Percentiles rank a stretch among this genome's conserved stretches.
Evolutionary conservation across 2,329 filamentous ascomycete genomes (phyloP).

Genomic region (Neospermospora avenae): DNA sequence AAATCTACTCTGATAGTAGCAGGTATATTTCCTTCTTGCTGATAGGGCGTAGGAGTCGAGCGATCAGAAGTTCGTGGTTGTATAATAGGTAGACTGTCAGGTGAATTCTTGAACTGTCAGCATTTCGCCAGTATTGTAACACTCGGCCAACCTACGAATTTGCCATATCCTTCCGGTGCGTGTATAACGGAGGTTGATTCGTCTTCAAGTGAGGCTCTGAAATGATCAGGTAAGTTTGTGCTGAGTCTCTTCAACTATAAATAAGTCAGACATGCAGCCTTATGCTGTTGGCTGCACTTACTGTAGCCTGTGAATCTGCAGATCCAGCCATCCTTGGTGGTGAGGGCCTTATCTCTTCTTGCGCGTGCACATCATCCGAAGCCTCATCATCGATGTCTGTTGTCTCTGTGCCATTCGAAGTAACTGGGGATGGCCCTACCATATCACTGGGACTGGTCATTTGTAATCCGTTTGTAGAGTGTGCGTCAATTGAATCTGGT

Average conservation of each 20-base stretch:
- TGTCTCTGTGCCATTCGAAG: slow-evolving; percentile 77
- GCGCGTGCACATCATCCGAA: slow-evolving; percentile 54
- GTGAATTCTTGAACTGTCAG: slow-evolving; percentile 20
- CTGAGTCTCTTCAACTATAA: slow-evolving; percentile 33
- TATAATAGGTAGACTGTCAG: slow-evolving; percentile 22
- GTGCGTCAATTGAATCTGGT: slow-evolving; percentile 44
- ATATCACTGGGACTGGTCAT: slow-evolving; percentile 65
- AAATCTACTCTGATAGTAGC: slow-evolving; percentile 21
- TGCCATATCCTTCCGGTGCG: slow-evolving; percentile 76
- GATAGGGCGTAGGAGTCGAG: slow-evolving; percentile 34
- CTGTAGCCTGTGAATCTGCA: slow-evolving; percentile 25
- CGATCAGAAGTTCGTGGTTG: slow-evolving; percentile 24
- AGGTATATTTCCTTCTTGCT: slow-evolving; percentile 17
- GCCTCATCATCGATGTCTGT: slow-evolving; percentile 82
- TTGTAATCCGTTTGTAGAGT: slow-evolving; percentile 34
- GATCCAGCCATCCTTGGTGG: slow-evolving; percentile 36
- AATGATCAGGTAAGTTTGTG: slow-evolving; percentile 54
- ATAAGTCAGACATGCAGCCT: slow-evolving; percentile 19
- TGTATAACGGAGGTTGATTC: slow-evolving; percentile 89
- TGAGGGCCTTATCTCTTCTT: slow-evolving; percentile 31
- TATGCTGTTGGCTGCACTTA: slow-evolving; percentile 21
- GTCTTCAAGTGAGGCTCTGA: slow-evolving; percentile 62
- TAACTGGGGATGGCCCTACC: slow-evolving; percentile 79
- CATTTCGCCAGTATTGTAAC: slow-evolving; percentile 6
- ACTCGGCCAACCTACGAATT: slow-evolving; percentile 60